These are phyloP conservation scores for Botrytis aclada DNA, from an alignment of 2,329 filamentous ascomycete species.

Conservation along the genomic window DNA sequence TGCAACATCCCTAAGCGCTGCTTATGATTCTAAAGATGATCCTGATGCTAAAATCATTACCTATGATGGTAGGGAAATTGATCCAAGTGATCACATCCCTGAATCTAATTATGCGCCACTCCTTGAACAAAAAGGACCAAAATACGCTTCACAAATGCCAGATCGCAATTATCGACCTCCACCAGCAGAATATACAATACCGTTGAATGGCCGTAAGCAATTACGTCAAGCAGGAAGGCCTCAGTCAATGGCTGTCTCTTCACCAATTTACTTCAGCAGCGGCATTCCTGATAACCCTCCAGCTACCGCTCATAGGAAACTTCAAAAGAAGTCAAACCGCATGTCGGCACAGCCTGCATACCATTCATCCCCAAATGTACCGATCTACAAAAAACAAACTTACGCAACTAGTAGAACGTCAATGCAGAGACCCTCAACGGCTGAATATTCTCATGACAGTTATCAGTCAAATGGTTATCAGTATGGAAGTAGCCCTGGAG, in stretches of 20 bases:
- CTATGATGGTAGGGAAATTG: constrained; percentile 71
- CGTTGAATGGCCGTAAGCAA: constrained; percentile 50
- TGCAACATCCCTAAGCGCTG: constrained; percentile 31
- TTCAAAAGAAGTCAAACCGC: constrained; percentile 58
- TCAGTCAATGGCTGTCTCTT: constrained; percentile 43
- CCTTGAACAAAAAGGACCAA: constrained; percentile 47
- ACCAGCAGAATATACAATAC: constrained; percentile 47
- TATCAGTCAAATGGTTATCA: constrained; percentile 32
- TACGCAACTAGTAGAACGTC: constrained; percentile 23
- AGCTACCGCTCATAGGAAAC: constrained; percentile 51
- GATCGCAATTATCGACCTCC: constrained; percentile 43
- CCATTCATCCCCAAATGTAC: constrained; percentile 34
- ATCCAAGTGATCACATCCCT: constrained; percentile 77
- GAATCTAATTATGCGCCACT: constrained; percentile 45
- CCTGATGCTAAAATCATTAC: constrained; percentile 69
- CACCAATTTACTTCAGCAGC: constrained; percentile 33
- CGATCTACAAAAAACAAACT: constrained; percentile 35
- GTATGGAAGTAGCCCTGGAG: constrained; percentile 31
- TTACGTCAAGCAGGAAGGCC: constrained; percentile 48
- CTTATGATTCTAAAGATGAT: constrained; percentile 41
- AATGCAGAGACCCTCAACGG: constrained; percentile 30
- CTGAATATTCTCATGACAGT: constrained; percentile 34
- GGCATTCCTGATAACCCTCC: constrained; percentile 40
- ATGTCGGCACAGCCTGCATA: constrained; percentile 32
- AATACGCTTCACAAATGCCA: constrained; percentile 40